Evolutionary conservation across 352 stramenopile species (phyloP), one percentile per base, ranked within the genome.

Genomic region (Phytophthora parvispora): DNA sequence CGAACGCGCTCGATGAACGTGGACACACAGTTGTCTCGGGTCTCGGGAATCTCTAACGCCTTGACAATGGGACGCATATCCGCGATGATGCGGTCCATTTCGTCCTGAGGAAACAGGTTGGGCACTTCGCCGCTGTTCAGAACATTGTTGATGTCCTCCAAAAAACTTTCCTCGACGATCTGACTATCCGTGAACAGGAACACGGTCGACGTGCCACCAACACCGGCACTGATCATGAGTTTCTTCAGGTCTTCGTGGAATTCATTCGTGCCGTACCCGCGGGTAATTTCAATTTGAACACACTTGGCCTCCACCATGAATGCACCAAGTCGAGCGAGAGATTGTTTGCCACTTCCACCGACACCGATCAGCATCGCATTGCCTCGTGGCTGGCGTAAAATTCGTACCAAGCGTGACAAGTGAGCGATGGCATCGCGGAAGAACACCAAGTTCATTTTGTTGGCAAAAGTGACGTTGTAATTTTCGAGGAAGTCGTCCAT

Each of bases 61-160:
- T 97, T 97, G 40, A 95, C 77, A 15, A 99, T 84, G 0, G 93
- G 89, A 0, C 95, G 80, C 92, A 99, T 98, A 72, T 98, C 95
- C n/a, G 72, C 85, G 13, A 97, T 83, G 48, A 99, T 95, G 32
- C 95, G 94, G 51, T 98, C 95, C 80, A 98, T 97, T 69, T 99
- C 96, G 64, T 99, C 96, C 32, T 80, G 73, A 0, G 92, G 75
- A 63, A 98, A 99, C 13, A 99, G 75, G 45, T 99, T 99, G 0
- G 96, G 95, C n/a, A 99, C 95, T 72, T 99, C 95, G 10, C 97
- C 97, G 25, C 91, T 98, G 75, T 99, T 99, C 16, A 99, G 79
- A n/a, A 99, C 79, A 59, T 98, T 98, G 82, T 99, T 99, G 62
- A 99, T 96, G 62, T 99, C 96, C 65, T 99, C 97, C 6, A 99